These are phyloP conservation scores for Auriscalpium microsporum DNA, from an alignment of 768 basidiomycete species.

Conservation along the genomic window DNA sequence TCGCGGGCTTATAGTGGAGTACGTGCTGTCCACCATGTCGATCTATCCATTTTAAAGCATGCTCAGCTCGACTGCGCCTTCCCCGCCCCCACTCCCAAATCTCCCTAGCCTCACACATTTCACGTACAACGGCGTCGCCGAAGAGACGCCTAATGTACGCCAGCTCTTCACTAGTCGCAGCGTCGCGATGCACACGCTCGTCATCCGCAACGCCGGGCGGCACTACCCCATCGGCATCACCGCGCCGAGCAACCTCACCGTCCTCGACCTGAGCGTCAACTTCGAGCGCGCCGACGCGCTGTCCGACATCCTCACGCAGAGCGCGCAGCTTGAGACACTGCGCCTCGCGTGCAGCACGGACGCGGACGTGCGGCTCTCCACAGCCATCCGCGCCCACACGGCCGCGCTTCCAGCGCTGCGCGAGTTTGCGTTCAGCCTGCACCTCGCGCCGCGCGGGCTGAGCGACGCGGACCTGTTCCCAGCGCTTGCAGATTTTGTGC, in stretches of 20 bases:
- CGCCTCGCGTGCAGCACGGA: conserved; percentile 44
- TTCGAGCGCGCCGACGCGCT: conserved; percentile 38
- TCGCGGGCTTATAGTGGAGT: conserved; percentile 26
- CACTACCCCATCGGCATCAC: conserved; percentile 46
- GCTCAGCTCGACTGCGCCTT: neutral
- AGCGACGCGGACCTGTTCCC: conserved; percentile 59
- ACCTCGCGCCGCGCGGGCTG: conserved; percentile 21
- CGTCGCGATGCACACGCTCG: conserved; percentile 8
- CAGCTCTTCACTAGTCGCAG: conserved; percentile 28
- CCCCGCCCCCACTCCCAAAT: neutral
- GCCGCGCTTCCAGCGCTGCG: conserved; percentile 47
- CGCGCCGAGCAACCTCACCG: conserved; percentile 55
- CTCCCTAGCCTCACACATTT: neutral
- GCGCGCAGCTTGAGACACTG: conserved; percentile 56
- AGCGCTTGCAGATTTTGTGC: conserved; percentile 57
- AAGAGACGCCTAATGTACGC: conserved; percentile 32
- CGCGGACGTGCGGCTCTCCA: conserved; percentile 39
- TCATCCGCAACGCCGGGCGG: neutral
- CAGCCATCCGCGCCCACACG: conserved; percentile 21
- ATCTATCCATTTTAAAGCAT: no score
- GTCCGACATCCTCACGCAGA: conserved; percentile 52
- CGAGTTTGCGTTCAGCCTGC: conserved; percentile 45
- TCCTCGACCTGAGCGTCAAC: conserved; percentile 49
- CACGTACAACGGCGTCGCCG: conserved; percentile 9
- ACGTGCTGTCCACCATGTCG: conserved; percentile 7